Percentiles rank a stretch among this genome's conserved stretches.
phyloP scores from a whole-genome alignment of 495 filamentous ascomycete species.

The Neurospora discreta region DNA sequence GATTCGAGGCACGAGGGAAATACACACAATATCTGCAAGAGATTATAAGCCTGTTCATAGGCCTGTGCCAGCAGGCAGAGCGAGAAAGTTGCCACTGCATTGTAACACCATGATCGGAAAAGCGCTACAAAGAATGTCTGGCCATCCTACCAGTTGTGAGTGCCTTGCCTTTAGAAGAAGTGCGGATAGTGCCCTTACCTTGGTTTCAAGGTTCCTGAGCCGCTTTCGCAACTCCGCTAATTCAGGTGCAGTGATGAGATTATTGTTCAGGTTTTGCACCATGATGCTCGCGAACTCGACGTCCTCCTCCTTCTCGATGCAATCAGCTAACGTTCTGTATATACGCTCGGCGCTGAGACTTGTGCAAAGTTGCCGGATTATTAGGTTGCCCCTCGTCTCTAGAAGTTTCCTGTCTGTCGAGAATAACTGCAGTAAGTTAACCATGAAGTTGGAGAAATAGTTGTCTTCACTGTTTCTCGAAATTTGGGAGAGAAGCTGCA shows the following conservation, averaged over 20 bases:
- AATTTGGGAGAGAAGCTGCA: conserved; percentile 92
- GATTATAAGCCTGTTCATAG: conserved; percentile 95
- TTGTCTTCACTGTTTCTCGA: conserved; percentile 92
- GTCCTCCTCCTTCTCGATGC: conserved; percentile 96
- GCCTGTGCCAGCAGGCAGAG: conserved; percentile 93
- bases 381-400: conserved; percentile 88
- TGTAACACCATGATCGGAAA: conserved; percentile 97
- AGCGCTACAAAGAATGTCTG: conserved; percentile 91
- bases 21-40: conserved; percentile 87
- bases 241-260: conserved; percentile 94
- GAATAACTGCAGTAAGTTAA: conserved; percentile 88
- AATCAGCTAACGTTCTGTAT: conserved; percentile 91
- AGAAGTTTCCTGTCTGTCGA: conserved; percentile 84
- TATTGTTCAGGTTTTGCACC: conserved; percentile 99
- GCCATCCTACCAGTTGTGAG: conserved; percentile 51
- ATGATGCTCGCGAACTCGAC: conserved; percentile 98
- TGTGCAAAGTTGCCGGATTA: conserved; percentile 89
- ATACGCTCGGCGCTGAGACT: conserved; percentile 90
- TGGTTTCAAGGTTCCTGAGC: conserved; percentile 79
- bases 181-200: conserved; percentile 33
- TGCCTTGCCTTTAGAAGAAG: not conserved
- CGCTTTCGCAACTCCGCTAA: conserved; percentile 83
- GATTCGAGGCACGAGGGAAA: not conserved
- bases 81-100: conserved; percentile 95
- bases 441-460: conserved; percentile 98